Conservation (phyloP, 352 stramenopile species). For the Globisporangium rhizosaccharum region DNA sequence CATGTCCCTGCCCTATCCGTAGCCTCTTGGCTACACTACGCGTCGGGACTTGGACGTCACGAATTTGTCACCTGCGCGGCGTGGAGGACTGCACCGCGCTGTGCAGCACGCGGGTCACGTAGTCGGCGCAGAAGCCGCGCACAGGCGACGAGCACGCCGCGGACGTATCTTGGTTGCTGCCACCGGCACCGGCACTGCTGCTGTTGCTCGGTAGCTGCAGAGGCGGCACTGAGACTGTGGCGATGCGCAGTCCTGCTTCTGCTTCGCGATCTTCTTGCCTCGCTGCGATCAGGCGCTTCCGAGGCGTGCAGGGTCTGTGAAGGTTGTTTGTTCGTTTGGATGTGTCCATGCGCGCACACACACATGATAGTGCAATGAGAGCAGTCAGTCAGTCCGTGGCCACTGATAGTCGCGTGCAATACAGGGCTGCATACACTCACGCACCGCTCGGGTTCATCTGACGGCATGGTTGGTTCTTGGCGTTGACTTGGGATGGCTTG, state of each 20-base stretch:
- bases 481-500: not conserved
- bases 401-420: no score
- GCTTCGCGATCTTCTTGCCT: constrained; percentile 49
- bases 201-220: constrained; percentile 9
- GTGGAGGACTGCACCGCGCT: constrained; percentile 11
- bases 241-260: constrained; percentile 22
- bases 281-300: constrained; percentile 55
- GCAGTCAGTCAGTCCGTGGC: not conserved
- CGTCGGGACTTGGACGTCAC: no score
- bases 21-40: no score
- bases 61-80: constrained; percentile 6
- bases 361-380: not conserved
- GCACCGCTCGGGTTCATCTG: constrained; percentile 8
- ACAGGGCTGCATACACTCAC: not conserved
- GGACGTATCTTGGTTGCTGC: not conserved
- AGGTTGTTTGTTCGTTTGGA: no score
- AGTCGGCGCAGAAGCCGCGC: constrained; percentile 40
- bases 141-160: constrained; percentile 7
- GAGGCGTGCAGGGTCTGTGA: constrained; percentile 51
- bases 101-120: constrained; percentile 38
- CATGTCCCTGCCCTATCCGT: no score
- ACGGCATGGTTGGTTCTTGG: not conserved
- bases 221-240: constrained; percentile 6
- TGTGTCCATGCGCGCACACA: no score
- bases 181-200: not conserved